Evolutionary conservation across 805 yeast genomes (phyloP).

Genomic region (Candida nonsorbophila): DNA sequence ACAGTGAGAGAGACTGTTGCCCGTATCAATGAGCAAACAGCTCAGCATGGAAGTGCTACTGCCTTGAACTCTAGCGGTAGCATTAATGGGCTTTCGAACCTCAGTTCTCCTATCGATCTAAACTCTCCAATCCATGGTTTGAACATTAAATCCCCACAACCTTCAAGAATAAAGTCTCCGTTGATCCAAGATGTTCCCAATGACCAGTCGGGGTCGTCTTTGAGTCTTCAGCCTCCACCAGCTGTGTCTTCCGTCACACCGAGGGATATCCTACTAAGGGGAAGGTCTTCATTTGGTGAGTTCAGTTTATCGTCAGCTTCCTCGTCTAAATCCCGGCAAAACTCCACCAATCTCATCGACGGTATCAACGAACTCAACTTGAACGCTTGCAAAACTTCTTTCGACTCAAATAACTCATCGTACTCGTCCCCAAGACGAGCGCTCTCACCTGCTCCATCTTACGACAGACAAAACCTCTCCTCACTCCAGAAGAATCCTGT

Average conservation of each 20-base stretch:
- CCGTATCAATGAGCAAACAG: conserved; percentile 39
- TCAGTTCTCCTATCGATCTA: neutral
- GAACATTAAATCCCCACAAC: conserved; percentile 26
- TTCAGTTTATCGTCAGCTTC: conserved; percentile 13
- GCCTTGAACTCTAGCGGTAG: conserved; percentile 5
- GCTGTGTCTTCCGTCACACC: conserved; percentile 38
- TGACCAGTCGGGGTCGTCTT: conserved; percentile 10
- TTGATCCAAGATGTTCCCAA: conserved; percentile 6
- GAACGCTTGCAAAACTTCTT: conserved; percentile 12
- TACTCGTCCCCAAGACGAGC: conserved; percentile 52
- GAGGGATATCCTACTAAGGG: conserved; percentile 32
- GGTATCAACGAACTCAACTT: conserved; percentile 24
- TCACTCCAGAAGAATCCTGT: conserved; percentile 52
- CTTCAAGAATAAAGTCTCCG: conserved; percentile 27
- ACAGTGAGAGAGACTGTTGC: conserved; percentile 60
- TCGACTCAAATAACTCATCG: conserved; percentile 16
- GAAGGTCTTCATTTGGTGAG: conserved; percentile 11
- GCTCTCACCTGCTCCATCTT: conserved; percentile 46
- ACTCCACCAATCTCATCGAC: conserved; percentile 18
- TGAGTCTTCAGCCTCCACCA: conserved; percentile 12
- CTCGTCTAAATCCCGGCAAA: conserved; percentile 10
- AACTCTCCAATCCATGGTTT: neutral
- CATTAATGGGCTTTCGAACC: conserved; percentile 2
- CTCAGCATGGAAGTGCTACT: conserved; percentile 8
- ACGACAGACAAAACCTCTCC: conserved; percentile 48